These are phyloP conservation scores for Hyaloscypha hepaticicola DNA, from an alignment of 495 filamentous ascomycete species.

Conservation along the genomic window DNA sequence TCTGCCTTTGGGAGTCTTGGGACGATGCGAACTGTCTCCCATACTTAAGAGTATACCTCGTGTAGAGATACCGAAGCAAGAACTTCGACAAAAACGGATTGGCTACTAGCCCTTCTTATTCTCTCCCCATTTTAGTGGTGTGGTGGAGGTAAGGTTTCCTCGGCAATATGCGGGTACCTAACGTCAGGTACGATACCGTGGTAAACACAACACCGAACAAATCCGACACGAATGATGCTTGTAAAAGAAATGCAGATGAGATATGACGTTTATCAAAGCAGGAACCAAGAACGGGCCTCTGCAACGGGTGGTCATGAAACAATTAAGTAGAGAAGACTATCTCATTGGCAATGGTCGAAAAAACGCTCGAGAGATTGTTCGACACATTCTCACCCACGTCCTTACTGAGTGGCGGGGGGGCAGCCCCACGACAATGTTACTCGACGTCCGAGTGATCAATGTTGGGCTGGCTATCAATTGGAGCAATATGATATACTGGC, in stretches of 20 bases:
- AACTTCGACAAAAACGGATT: constrained; percentile 15
- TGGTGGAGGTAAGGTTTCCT: constrained; percentile 11
- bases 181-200: constrained; percentile 11
- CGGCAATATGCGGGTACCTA: constrained; percentile 29
- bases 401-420: constrained; percentile 22
- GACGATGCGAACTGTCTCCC: constrained; percentile 31
- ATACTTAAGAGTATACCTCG: constrained; percentile 27
- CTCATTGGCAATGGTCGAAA: constrained; percentile 36
- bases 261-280: constrained; percentile 1
- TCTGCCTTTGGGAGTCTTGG: constrained; percentile 26
- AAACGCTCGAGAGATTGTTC: constrained; percentile 25
- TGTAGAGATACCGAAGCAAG: constrained; percentile 15
- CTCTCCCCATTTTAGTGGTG: constrained; percentile 24
- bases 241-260: not conserved
- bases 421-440: constrained; percentile 33
- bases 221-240: constrained; percentile 16
- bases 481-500: constrained; percentile 42
- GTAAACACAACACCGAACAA: constrained; percentile 15
- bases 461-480: constrained; percentile 42
- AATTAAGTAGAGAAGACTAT: constrained; percentile 33
- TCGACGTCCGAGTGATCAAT: constrained; percentile 44
- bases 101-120: constrained; percentile 27
- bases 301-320: constrained; percentile 25
- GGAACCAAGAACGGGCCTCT: constrained; percentile 20
- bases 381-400: constrained; percentile 32